A percentile compares a stretch with the other conserved stretches of the same genome.
These are phyloP conservation scores for Artemisia argyi DNA, from an alignment of 129 eudicot species.

Conservation along the genomic window DNA sequence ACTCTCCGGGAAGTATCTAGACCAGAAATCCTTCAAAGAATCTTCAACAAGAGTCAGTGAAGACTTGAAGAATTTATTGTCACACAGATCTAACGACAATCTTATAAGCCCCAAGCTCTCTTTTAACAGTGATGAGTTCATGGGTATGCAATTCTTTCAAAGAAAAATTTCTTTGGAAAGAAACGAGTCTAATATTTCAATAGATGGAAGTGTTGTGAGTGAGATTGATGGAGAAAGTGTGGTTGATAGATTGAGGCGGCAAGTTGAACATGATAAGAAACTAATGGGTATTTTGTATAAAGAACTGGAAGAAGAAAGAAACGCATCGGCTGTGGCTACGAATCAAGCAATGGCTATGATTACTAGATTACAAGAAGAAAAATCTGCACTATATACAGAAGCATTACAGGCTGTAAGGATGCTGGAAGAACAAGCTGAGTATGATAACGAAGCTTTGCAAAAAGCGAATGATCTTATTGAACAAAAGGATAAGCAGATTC, in stretches of 20 bases:
- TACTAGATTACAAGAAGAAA: conserved; percentile 94
- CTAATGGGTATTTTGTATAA: conserved; percentile 60
- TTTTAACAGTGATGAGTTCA: conserved; percentile 59
- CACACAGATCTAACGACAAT: conserved; percentile 62
- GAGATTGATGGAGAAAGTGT: conserved; percentile 87
- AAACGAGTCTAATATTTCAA: conserved; percentile 76
- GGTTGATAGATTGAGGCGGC: conserved; percentile 70
- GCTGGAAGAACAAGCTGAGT: conserved; percentile 99
- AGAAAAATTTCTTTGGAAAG: conserved; percentile 81
- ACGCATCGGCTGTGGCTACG: conserved; percentile 87
- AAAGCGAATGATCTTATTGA: conserved; percentile 66
- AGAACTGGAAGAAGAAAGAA: conserved; percentile 97
- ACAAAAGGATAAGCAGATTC: conserved; percentile 73
- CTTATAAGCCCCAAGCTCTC: conserved; percentile 74
- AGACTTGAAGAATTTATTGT: conserved; percentile 66
- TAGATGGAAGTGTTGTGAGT: conserved; percentile 72
- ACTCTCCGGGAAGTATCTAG: conserved; percentile 73
- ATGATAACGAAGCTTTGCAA: conserved; percentile 80
- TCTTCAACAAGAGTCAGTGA: conserved; percentile 54
- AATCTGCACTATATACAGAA: conserved; percentile 84
- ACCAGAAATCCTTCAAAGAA: conserved; percentile 63
- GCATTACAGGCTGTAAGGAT: conserved; percentile 83
- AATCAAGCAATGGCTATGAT: conserved; percentile 99
- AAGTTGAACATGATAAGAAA: conserved; percentile 83
- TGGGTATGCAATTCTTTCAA: conserved; percentile 63